phyloP scores from a whole-genome alignment of 208 protist species.

The Jaenimonas drosophilae region DNA sequence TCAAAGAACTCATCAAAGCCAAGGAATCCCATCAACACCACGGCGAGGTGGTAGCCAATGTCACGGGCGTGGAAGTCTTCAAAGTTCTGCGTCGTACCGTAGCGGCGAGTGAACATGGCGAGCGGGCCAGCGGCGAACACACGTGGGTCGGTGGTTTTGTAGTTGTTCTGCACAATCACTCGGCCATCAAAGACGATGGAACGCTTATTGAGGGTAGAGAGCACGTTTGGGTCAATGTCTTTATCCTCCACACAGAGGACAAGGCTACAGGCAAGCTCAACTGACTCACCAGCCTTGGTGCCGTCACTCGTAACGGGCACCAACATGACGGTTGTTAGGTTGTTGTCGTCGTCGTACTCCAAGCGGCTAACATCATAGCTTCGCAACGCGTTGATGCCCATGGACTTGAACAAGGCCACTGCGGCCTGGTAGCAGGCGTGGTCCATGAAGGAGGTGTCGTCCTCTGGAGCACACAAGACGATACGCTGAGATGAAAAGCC shows the following conservation, averaged over 20 bases:
- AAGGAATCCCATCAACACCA: slow-evolving; percentile 62
- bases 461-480: slow-evolving; percentile 54
- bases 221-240: slow-evolving; percentile 83
- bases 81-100: slow-evolving; percentile 73
- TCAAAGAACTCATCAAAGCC: slow-evolving; percentile 75
- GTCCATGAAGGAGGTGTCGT: slow-evolving; percentile 29
- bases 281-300: slow-evolving; percentile 32
- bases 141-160: slow-evolving; percentile 73
- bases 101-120: slow-evolving; percentile 89
- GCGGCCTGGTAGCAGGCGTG: slow-evolving; percentile 35
- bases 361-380: slow-evolving; percentile 66
- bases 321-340: slow-evolving; percentile 59
- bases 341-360: slow-evolving; percentile 82
- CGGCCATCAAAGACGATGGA: slow-evolving; percentile 91
- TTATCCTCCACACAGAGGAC: slow-evolving; percentile 84
- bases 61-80: slow-evolving; percentile 81
- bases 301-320: slow-evolving; percentile 29
- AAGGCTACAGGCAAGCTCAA: slow-evolving; percentile 76
- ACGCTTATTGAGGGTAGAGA: slow-evolving; percentile 83
- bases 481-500: slow-evolving; percentile 75
- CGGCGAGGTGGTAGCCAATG: slow-evolving; percentile 64
- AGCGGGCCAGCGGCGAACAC: slow-evolving; percentile 87
- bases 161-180: slow-evolving; percentile 85
- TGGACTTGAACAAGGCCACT: slow-evolving; percentile 41
- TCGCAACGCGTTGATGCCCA: slow-evolving; percentile 75